Base-by-base conservation (phyloP, 441 rosid genomes). In the Croton setiger region DNA sequence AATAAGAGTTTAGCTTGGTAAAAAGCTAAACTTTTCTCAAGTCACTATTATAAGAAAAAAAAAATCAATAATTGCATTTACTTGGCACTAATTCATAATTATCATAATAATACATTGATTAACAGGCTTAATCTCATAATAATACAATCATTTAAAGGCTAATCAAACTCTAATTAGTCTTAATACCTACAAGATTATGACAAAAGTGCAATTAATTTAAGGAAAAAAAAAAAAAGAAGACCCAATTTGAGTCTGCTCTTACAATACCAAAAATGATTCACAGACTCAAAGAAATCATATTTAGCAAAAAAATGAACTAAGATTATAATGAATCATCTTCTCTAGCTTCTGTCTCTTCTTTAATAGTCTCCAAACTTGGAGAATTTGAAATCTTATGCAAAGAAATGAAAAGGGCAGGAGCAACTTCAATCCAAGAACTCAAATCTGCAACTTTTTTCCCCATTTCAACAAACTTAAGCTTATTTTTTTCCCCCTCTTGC, bases 351-450 rank as follows among this genome's bases (percentile, higher is more conserved):
- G 75, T 31, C 41, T 72, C 75, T 48, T 75, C 88, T 35, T 60
- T 17, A 55, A 82, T 84, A 2, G 82, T 80, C 76, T 80, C 84
- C 63, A 82, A 35, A 1, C 15, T 73, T 7, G 82, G 83, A 23
- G 76, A 71, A 77, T 44, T 76, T 1, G 84, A 78, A 10, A 69
- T 57, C 73, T 69, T 82, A 23, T n/a, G 73, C 23, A 53, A 62
- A 41, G 74, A 69, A 41, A 78, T 67, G 60, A 82, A 7, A 52
- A 64, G 76, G 17, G 74, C 20, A 1, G 85, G 86, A 1, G 82
- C 79, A 5, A 80, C 76, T 61, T 84, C 86, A 53, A 64, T 51
- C 84, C 81, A 78, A 37, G 47, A 72, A 51, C 69, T 35, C 75
- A 76, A 56, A 61, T 52, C 55, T 60, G 70, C 67, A 33, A 45